Evolutionary conservation across 192 early-diverging fungal genomes (phyloP), one percentile per base, ranked within the genome.

Genomic region (Coemansia guatemalensis): DNA sequence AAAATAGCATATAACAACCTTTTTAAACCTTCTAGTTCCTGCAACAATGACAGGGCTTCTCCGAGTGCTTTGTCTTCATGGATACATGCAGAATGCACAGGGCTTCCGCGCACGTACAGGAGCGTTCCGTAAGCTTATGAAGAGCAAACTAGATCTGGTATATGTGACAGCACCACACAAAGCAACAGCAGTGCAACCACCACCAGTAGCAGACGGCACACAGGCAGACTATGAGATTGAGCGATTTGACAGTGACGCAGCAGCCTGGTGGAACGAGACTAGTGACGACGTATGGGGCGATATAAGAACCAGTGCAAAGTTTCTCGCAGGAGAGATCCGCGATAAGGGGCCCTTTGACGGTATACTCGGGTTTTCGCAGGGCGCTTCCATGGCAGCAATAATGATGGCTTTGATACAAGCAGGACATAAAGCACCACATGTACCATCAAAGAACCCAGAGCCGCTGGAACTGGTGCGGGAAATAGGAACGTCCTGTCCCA

Each of bases 61-160:
- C 3, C 55, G 64, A 2, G 68, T 82, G 21, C 74, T 82, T 8
- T 82, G 80, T 21, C 56, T 82, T 49, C 80, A 82, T 55, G 80
- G 80, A 3, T 77, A 82, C 64, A 68, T 68, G 21, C 80, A 82
- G 30, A 73, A 64, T 17, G 80, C 64, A 0, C 22, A 63, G 30
- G 64, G 57, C 48, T 82, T 82, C 57, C 69, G 68, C 5, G 68
- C 56, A n/a, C 75, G 75, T 35, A 81, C 73, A 0, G 78, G 78
- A 0, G 62, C 78, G 4, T 62, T 75, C 51, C 68, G 78, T 1
- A 61, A 66, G 8, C 50, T 47, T 14, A 61, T 81, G 32, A 63
- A 63, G 21, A 20, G 30, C 11, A 8, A 56, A 27, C 49, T 74
- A 3, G 69, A 71, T 1, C 27, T 68, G 12, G 48, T 65, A 8